Base-by-base conservation (phyloP, 176 grass and related monocot species). In the Bromus sterilis region DNA sequence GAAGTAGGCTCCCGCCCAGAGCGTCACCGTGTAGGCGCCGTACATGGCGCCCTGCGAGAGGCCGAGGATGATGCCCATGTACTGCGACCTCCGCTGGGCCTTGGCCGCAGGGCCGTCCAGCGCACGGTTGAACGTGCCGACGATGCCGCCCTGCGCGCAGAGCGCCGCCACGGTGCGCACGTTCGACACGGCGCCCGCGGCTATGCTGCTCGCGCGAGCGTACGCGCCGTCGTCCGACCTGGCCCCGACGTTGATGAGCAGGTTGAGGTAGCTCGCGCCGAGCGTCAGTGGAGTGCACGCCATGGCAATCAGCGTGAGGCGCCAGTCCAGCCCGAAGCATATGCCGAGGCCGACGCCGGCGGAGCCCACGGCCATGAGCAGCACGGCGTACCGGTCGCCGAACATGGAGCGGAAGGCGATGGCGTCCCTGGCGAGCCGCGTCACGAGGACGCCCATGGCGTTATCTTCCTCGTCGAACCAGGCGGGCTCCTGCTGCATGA, bases 401-500 rank as follows among this genome's bases (percentile, higher is more conserved):
- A 94, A 83, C 89, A 91, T 74, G 24, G 89, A 89, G 0, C 86
- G 80, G 80, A 94, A 86, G 3, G 89, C 89, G 4, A 69, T 13
- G 71, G 86, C 74, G 29, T 94, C 92, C 9, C 73, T 46, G 6
- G 89, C 84, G 2, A 94, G 89, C 12, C 89, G 49, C 11, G 89
- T 89, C 41, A 89, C 67, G 1, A 94, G 77, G 18, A 85, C 59
- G 7, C 89, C 89, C 37, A 83, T 78, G 1, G 89, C 81, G 42
- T 94, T 94, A 46, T 86, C 80, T 5, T 89, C 86, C 35, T 84
- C 65, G 59, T 94, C 92, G 66, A 94, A 91, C 92, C 92, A 94
- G 9, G 76, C 86, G 0, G 86, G 89, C 71, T 94, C 89, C 33
- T 91, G 89, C 6, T 41, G 71, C 71, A 89, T 75, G 20, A 94